A percentile compares a stretch with the other conserved stretches of the same genome.
Evolutionary conservation across 2,329 filamentous ascomycete genomes (phyloP).

Genomic region (Xylaria arbuscula): DNA sequence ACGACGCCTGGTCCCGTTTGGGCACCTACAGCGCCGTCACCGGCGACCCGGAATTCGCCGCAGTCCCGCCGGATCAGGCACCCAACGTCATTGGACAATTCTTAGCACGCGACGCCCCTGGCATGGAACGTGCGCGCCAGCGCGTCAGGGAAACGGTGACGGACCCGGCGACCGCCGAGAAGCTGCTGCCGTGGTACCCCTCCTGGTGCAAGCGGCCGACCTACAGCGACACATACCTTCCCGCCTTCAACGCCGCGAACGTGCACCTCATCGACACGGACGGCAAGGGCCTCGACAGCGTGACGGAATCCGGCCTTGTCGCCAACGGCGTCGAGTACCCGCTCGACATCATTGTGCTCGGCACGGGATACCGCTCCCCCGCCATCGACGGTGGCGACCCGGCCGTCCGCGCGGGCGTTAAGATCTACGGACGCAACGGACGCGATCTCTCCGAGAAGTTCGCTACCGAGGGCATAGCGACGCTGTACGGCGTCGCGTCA

Average conservation of each 20-base stretch:
- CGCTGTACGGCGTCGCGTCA: conserved; percentile 63
- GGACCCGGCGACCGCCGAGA: conserved; percentile 61
- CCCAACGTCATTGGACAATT: conserved; percentile 53
- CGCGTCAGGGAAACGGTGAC: conserved; percentile 64
- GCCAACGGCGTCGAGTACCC: conserved; percentile 60
- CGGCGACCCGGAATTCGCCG: conserved; percentile 50
- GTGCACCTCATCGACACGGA: conserved; percentile 71
- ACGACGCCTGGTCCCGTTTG: conserved; percentile 61
- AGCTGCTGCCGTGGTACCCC: conserved; percentile 62
- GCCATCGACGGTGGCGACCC: conserved; percentile 58
- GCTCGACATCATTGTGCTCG: conserved; percentile 51
- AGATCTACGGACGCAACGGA: conserved; percentile 41
- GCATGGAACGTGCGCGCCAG: conserved; percentile 57
- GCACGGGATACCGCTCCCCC: conserved; percentile 54
- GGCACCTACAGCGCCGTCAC: conserved; percentile 54
- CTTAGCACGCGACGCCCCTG: conserved; percentile 55
- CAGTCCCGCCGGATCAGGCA: conserved; percentile 52
- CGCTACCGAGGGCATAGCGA: conserved; percentile 54
- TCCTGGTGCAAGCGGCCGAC: conserved; percentile 72
- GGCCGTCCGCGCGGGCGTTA: conserved; percentile 54
- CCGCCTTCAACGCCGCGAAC: conserved; percentile 67
- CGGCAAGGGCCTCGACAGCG: conserved; percentile 60
- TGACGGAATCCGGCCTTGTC: conserved; percentile 61
- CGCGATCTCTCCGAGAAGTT: conserved; percentile 43
- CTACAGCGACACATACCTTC: conserved; percentile 70